Evolutionary conservation across 306 rosid species (phyloP).

Genomic region (Corylus americana): DNA sequence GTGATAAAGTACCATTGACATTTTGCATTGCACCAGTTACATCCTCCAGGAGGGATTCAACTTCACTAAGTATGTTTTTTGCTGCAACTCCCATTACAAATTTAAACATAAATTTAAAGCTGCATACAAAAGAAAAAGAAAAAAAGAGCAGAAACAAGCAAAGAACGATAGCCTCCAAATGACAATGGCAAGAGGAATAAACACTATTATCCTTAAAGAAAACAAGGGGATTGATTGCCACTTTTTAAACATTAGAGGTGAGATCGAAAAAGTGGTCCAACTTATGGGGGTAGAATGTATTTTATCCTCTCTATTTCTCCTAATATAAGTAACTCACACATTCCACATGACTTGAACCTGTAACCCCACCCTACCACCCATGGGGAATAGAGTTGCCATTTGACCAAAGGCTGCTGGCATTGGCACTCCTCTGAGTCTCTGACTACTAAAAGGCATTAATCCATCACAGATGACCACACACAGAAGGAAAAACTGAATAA

Average conservation of each 20-base stretch:
- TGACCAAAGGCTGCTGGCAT: neutral
- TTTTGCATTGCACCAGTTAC: slow-evolving; percentile 39
- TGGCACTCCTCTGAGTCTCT: neutral
- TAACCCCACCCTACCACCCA: neutral
- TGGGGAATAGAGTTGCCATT: neutral
- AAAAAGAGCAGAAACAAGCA: neutral
- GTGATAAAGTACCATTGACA: slow-evolving; percentile 18
- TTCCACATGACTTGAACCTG: neutral
- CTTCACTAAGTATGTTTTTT: slow-evolving; percentile 47
- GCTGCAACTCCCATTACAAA: slow-evolving; percentile 39
- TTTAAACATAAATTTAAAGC: slow-evolving; percentile 24
- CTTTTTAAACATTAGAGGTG: too few species aligned
- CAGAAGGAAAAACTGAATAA: neutral
- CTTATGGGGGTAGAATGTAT: too few species aligned
- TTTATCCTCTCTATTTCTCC: neutral
- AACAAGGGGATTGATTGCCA: neutral
- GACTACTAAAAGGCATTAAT: neutral
- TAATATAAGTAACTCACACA: neutral
- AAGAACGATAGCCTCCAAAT: neutral
- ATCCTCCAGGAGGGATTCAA: slow-evolving; percentile 52
- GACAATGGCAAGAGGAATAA: neutral
- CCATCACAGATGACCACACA: neutral
- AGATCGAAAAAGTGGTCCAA: too few species aligned
- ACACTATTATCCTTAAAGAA: neutral
- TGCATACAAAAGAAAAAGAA: slow-evolving; percentile 3